Percentiles rank a stretch among this genome's conserved stretches.
These are phyloP conservation scores for Lignosus rhinocerotis DNA, from an alignment of 1,284 basidiomycete species.

Conservation along the genomic window DNA sequence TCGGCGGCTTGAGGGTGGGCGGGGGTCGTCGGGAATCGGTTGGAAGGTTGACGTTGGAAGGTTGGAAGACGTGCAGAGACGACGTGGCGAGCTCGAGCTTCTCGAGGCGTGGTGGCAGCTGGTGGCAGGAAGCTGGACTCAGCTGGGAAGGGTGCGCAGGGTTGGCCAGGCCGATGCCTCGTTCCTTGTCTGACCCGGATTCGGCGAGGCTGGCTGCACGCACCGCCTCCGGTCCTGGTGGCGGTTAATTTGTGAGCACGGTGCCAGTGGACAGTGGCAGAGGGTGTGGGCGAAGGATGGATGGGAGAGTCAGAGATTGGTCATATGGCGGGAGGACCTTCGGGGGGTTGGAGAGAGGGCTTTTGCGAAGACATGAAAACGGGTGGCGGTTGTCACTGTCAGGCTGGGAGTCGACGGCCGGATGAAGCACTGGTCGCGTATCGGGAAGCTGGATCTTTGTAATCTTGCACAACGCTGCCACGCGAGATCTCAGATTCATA, in stretches of 20 bases:
- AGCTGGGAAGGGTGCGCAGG: not conserved
- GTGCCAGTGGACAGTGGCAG: not conserved
- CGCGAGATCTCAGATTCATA: conserved; percentile 37
- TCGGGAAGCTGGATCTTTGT: conserved; percentile 27
- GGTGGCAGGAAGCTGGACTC: too few species aligned
- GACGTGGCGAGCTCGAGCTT: too few species aligned
- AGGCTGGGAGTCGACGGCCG: too few species aligned
- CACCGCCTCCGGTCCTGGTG: conserved; percentile 13
- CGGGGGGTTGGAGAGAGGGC: not conserved
- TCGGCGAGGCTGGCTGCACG: conserved; percentile 10
- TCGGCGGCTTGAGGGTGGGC: not conserved
- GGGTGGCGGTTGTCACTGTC: too few species aligned
- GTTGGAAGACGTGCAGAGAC: conserved; percentile 1
- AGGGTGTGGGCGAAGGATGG: not conserved
- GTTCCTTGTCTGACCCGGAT: conserved; percentile 10
- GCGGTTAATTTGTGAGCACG: not conserved
- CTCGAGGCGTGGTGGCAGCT: not conserved
- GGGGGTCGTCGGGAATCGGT: not conserved
- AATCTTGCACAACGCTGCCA: conserved; percentile 28
- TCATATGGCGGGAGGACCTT: not conserved
- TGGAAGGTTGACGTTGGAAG: too few species aligned
- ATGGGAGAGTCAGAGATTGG: not conserved
- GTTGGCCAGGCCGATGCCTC: conserved; percentile 13
- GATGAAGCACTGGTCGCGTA: conserved; percentile 21
- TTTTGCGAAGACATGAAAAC: too few species aligned